phyloP scores from a whole-genome alignment of 371 early-diverging fungal genomes.

The Circinella umbellata region DNA sequence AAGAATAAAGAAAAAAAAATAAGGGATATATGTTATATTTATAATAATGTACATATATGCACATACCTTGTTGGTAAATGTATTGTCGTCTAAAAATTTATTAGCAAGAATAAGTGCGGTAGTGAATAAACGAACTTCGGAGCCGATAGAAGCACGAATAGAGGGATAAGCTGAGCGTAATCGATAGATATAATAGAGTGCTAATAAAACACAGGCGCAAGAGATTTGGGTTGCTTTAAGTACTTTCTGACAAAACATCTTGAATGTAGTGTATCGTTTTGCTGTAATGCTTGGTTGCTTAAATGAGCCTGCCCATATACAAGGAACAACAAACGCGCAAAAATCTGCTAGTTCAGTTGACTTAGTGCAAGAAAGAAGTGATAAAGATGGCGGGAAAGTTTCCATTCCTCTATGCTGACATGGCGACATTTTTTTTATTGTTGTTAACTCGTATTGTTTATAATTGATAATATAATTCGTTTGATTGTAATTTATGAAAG shows the following conservation, averaged over 20 bases:
- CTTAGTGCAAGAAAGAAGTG: conserved; percentile 31
- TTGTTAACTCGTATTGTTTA: no score
- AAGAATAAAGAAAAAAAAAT: no score
- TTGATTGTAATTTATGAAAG: no score
- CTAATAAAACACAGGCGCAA: conserved; percentile 41
- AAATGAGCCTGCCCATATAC: conserved; percentile 48
- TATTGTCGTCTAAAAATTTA: conserved; percentile 74
- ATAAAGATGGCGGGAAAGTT: conserved; percentile 4
- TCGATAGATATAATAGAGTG: conserved; percentile 47
- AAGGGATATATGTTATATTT: no score
- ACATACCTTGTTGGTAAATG: conserved; percentile 65
- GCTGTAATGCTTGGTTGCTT: conserved; percentile 13
- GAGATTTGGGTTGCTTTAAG: conserved; percentile 58
- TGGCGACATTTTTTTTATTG: conserved; percentile 8
- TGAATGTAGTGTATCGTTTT: conserved; percentile 44
- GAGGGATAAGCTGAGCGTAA: conserved; percentile 44
- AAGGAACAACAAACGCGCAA: conserved; percentile 50
- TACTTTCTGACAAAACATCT: conserved; percentile 53
- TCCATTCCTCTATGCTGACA: conserved; percentile 6
- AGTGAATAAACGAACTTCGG: conserved; percentile 68
- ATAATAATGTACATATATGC: not conserved
- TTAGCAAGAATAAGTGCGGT: conserved; percentile 69
- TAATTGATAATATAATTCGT: no score
- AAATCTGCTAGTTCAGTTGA: conserved; percentile 46
- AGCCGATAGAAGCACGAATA: conserved; percentile 53